phyloP scores from a whole-genome alignment of 305 asterid genomes.

The Salvia sclarea region DNA sequence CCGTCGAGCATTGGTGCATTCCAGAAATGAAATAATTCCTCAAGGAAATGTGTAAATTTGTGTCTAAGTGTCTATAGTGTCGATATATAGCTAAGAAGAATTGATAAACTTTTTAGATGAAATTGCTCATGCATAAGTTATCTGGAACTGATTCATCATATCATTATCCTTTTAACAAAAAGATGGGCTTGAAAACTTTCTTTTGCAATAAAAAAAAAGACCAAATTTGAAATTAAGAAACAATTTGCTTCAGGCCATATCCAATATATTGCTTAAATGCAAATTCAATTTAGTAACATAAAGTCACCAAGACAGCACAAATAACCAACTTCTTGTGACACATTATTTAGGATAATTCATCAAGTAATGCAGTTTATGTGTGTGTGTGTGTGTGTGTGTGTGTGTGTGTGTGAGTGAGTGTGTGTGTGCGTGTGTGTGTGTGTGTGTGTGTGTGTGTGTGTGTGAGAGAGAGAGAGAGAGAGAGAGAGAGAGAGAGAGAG shows the following conservation, averaged over 20 bases:
- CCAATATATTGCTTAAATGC: not conserved
- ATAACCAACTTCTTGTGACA: not conserved
- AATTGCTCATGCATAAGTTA: not conserved
- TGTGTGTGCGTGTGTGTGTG: not conserved
- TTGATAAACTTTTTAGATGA: not conserved
- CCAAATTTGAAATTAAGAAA: not conserved
- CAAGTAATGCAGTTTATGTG: too few species aligned
- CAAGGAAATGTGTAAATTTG: not conserved
- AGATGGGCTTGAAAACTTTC: conserved; percentile 4
- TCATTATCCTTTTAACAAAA: conserved; percentile 1
- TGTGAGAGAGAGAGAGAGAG: not conserved
- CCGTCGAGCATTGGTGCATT: not conserved
- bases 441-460: not conserved
- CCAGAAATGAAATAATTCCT: not conserved
- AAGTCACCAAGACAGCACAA: conserved; percentile 2
- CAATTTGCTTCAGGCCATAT: not conserved
- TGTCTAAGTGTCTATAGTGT: not conserved
- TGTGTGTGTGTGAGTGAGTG: not conserved
- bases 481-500: conserved; percentile 29
- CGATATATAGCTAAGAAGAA: not conserved
- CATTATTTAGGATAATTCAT: conserved; percentile 17
- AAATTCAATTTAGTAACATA: not conserved
- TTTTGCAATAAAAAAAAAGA: not conserved
- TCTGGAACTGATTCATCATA: conserved; percentile 3
- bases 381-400: not conserved